Evolutionary conservation across 1,139 yeast species (phyloP).

Genomic region (Sugiyamaella xylanicola): DNA sequence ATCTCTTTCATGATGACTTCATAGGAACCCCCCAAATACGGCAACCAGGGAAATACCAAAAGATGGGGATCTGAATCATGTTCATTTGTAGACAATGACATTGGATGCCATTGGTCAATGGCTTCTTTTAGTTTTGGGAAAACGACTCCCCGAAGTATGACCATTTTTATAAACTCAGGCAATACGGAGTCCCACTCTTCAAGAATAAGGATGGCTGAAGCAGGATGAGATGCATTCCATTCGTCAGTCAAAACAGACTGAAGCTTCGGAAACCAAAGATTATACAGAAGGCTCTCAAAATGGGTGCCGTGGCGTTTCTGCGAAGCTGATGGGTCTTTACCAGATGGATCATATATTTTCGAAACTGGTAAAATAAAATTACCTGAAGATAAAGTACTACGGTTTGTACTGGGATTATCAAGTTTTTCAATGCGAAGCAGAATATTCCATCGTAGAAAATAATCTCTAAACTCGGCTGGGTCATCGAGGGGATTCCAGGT

Average conservation of each 20-base stretch:
- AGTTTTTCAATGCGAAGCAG: constrained; percentile 27
- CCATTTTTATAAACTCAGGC: constrained; percentile 40
- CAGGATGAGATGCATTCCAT: constrained; percentile 42
- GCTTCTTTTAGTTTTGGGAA: constrained; percentile 44
- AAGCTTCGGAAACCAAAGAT: constrained; percentile 45
- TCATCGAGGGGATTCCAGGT: constrained; percentile 45
- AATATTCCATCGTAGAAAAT: constrained; percentile 36
- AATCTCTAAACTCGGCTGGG: constrained; percentile 35
- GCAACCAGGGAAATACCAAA: constrained; percentile 53
- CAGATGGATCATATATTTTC: background rate
- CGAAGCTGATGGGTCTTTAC: background rate
- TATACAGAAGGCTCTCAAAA: constrained; percentile 44
- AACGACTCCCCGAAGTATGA: constrained; percentile 39
- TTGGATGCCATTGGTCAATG: constrained; percentile 46
- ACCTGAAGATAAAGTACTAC: background rate
- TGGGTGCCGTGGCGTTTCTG: constrained; percentile 3
- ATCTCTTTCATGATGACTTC: constrained; percentile 32
- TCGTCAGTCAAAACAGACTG: constrained; percentile 36
- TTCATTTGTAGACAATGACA: constrained; percentile 8
- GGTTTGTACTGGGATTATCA: background rate
- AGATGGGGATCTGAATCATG: constrained; percentile 37
- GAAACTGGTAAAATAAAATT: background rate
- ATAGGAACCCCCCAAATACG: constrained; percentile 34
- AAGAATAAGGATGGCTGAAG: constrained; percentile 36
- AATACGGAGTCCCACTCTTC: constrained; percentile 51